Conservation (phyloP, 106 monocot species). For the Posidonia australis region DNA sequence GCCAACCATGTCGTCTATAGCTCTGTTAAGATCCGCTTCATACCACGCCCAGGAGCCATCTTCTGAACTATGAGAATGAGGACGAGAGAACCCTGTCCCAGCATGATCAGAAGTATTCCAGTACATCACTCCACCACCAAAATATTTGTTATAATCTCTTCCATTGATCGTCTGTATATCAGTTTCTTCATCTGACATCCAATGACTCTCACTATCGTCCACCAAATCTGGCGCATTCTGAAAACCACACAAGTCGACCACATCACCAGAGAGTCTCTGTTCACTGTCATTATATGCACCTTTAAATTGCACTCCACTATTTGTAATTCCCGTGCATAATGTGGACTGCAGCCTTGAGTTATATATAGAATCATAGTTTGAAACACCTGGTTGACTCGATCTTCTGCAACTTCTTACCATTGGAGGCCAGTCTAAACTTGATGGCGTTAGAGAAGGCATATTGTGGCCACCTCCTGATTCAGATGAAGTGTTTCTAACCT, state of each 20-base stretch:
- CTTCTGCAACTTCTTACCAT: constrained; percentile 57
- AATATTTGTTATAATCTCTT: constrained; percentile 81
- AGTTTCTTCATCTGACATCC: constrained; percentile 87
- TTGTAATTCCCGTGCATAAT: constrained; percentile 31
- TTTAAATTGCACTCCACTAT: constrained; percentile 32
- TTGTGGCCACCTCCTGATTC: constrained; percentile 35
- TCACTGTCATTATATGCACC: constrained; percentile 35
- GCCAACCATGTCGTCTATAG: constrained; percentile 93
- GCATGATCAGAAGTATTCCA: constrained; percentile 90
- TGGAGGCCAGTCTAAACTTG: constrained; percentile 86
- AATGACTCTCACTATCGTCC: constrained; percentile 77
- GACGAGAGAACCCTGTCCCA: constrained; percentile 68
- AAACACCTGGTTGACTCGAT: constrained; percentile 30
- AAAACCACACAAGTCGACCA: constrained; percentile 33
- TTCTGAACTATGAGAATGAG: constrained; percentile 95
- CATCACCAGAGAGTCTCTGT: constrained; percentile 31
- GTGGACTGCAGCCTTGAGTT: constrained; percentile 35
- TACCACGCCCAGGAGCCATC: constrained; percentile 95
- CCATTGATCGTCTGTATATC: constrained; percentile 46
- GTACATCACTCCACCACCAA: constrained; percentile 99
- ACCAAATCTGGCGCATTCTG: constrained; percentile 40
- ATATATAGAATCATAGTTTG: constrained; percentile 40
- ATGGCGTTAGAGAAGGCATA: constrained; percentile 42
- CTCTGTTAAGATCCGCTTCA: constrained; percentile 85
- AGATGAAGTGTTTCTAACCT: constrained; percentile 24